Base-by-base conservation (phyloP, 2,329 filamentous ascomycete species). In the Shiraia bambusicola region DNA sequence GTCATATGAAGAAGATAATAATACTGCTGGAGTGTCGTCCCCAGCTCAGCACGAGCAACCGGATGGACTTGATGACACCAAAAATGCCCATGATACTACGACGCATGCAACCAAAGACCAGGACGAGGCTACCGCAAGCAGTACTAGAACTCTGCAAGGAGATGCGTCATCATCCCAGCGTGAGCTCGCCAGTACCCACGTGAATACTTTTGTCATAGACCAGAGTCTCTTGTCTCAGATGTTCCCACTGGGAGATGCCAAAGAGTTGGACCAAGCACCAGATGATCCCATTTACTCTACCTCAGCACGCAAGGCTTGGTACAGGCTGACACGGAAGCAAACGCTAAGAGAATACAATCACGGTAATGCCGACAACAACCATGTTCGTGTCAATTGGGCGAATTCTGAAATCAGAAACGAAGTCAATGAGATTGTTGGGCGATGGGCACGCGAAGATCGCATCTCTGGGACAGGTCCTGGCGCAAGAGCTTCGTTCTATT, bases 361-460 rank as follows among this genome's bases (percentile, higher is more conserved):
- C 25, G 66, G 63, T 6, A 56, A 54, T 6, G 56, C 58, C 9
- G 60, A 65, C 22, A 61, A 68, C 35, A 69, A 56, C 37, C 68
- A 71, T 32, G 56, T 69, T 11, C 65, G 69, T 6, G 60, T 71
- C 5, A 65, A 59, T 6, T 71, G 67, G 67, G 49, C 49, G 13
- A 61, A 52, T 14, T 71, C 69, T 3, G 34, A 57, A 1, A 53
- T 69, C 4, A 54, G 61, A 27, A 25, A 41, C 14, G 65, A 70
- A n/a, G 59, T 61, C 6, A 63, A 57, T 30, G 69, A 69, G 25
- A 59, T 61, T 15, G 62, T 70, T 12, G 48, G 38, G 2, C 49
- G 65, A 43, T 71, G 67, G 69, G 58, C 59, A 11, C 59, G 58
- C 1, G 67, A 71, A 40, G 68, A 70, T 45, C 61, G 65, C 8